A percentile compares a stretch with the other conserved stretches of the same genome.
Conservation (phyloP, 2,329 filamentous ascomycete genomes). For the Moelleriella libera region DNA sequence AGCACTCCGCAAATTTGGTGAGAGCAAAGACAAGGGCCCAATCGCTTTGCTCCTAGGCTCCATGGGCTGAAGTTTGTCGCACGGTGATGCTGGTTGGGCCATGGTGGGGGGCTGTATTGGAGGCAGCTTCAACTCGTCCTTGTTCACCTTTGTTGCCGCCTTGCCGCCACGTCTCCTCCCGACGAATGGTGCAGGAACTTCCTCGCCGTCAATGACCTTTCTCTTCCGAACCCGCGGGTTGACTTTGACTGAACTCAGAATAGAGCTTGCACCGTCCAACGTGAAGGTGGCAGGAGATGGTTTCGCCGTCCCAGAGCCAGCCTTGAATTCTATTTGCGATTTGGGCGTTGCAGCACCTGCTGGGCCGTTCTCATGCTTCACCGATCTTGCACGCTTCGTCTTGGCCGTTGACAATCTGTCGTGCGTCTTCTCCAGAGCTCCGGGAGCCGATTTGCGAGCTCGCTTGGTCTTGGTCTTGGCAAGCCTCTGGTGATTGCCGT, state of each 20-base stretch:
- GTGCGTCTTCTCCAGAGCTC: slow-evolving; percentile 15
- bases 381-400: slow-evolving; percentile 19
- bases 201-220: slow-evolving; percentile 28
- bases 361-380: slow-evolving; percentile 6
- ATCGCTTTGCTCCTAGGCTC: slow-evolving; percentile 14
- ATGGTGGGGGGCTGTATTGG: slow-evolving; percentile 14
- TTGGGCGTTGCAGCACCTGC: slow-evolving; percentile 4
- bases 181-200: slow-evolving; percentile 10
- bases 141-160: slow-evolving; percentile 1
- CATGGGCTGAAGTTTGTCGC: slow-evolving; percentile 12
- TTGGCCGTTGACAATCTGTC: slow-evolving; percentile 19
- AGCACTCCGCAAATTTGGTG: slow-evolving; percentile 14
- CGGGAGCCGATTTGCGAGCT: slow-evolving; percentile 26
- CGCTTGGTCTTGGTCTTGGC: slow-evolving; percentile 14
- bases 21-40: slow-evolving; percentile 16
- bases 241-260: slow-evolving; percentile 35
- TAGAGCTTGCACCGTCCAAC: slow-evolving; percentile 22
- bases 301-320: neutral
- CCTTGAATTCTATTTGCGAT: neutral
- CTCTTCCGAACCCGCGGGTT: slow-evolving; percentile 31
- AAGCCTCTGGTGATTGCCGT: slow-evolving; percentile 2
- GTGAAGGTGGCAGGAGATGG: neutral
- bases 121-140: slow-evolving; percentile 12
- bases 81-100: slow-evolving; percentile 6
- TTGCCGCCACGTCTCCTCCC: slow-evolving; percentile 5